These are phyloP conservation scores for Metschnikowia peoriensis DNA, from an alignment of 805 yeast species.

Conservation along the genomic window DNA sequence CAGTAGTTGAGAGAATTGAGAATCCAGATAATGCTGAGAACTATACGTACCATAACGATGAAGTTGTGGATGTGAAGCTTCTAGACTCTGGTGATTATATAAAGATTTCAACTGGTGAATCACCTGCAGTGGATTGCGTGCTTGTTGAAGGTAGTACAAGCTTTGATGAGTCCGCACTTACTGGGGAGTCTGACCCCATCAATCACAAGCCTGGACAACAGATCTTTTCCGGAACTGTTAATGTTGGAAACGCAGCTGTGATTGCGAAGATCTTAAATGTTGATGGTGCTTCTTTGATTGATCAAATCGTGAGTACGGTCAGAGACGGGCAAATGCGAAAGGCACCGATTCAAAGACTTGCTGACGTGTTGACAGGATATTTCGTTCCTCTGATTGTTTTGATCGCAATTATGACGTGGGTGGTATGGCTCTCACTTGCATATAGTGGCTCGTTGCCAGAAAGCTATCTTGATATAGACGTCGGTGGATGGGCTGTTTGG, in stretches of 20 bases:
- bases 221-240: slow-evolving; percentile 70
- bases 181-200: slow-evolving; percentile 64
- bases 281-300: slow-evolving; percentile 64
- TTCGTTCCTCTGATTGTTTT: slow-evolving; percentile 70
- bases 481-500: slow-evolving; percentile 79
- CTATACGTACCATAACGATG: slow-evolving; percentile 24
- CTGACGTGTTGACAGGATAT: slow-evolving; percentile 64
- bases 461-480: slow-evolving; percentile 56
- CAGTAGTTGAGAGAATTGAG: slow-evolving; percentile 34
- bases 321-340: slow-evolving; percentile 70
- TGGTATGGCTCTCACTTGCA: slow-evolving; percentile 65
- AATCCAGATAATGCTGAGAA: slow-evolving; percentile 13
- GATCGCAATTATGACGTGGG: slow-evolving; percentile 63
- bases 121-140: slow-evolving; percentile 60
- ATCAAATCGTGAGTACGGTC: slow-evolving; percentile 67
- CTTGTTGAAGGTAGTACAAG: slow-evolving; percentile 46
- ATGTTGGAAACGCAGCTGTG: slow-evolving; percentile 54
- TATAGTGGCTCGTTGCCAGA: slow-evolving; percentile 52
- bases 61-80: slow-evolving; percentile 38
- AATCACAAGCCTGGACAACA: slow-evolving; percentile 59
- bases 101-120: slow-evolving; percentile 51
- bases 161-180: slow-evolving; percentile 61
- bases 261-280: slow-evolving; percentile 55
- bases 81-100: slow-evolving; percentile 54
- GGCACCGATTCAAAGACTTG: slow-evolving; percentile 71